Percentiles rank a stretch among this genome's conserved stretches.
Conservation (phyloP, 805 yeast genomes). For the Sugiyamaella marilandica region DNA sequence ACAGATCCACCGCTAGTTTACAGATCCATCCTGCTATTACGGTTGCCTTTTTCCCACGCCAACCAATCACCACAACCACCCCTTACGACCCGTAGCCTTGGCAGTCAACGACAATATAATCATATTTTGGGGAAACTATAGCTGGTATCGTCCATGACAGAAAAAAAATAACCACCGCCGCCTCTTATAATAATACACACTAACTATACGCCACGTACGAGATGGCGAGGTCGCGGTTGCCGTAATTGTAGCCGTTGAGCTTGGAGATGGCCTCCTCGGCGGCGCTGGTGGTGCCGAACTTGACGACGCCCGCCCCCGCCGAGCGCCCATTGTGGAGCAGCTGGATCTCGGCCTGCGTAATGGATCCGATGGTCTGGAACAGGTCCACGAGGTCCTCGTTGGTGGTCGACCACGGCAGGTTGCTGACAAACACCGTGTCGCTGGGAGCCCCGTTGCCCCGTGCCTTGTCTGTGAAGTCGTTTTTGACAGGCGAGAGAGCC, state of each 20-base stretch:
- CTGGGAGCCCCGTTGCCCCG: conserved; percentile 56
- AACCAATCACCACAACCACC: too few species aligned
- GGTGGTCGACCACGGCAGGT: conserved; percentile 87
- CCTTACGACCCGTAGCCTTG: too few species aligned
- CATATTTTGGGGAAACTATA: too few species aligned
- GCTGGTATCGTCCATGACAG: background rate
- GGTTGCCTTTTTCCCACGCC: too few species aligned
- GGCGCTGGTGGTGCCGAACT: conserved; percentile 57
- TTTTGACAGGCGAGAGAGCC: conserved; percentile 1
- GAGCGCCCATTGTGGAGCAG: conserved; percentile 58
- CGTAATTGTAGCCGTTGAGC: conserved; percentile 76
- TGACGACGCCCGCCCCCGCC: conserved; percentile 81
- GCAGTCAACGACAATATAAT: too few species aligned
- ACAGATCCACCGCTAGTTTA: too few species aligned
- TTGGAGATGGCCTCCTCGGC: conserved; percentile 74
- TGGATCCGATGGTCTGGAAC: conserved; percentile 78
- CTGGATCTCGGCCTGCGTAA: conserved; percentile 72
- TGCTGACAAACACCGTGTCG: conserved; percentile 60
- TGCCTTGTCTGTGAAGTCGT: conserved; percentile 9
- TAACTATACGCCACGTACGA: conserved; percentile 52
- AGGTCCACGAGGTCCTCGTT: conserved; percentile 78
- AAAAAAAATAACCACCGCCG: background rate
- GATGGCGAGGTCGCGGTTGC: conserved; percentile 67
- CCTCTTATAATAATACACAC: background rate
- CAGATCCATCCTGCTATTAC: too few species aligned